A percentile compares a stretch with the other conserved stretches of the same genome.
These are phyloP conservation scores for Syzygium aqueum DNA, from an alignment of 345 rosid genomes.

Conservation along the genomic window DNA sequence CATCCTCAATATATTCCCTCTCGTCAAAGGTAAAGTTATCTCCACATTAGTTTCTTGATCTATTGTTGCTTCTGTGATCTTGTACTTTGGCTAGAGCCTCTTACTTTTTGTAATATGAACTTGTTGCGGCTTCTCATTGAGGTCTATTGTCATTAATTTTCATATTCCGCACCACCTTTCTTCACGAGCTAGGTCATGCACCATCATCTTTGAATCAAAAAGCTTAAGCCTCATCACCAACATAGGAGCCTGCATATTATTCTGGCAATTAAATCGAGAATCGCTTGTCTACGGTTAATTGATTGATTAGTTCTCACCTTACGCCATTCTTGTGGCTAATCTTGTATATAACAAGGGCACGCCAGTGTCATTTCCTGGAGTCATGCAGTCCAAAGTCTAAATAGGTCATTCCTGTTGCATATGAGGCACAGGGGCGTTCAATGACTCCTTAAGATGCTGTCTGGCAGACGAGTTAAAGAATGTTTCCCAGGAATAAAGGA, in stretches of 20 bases:
- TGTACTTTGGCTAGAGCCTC: background rate
- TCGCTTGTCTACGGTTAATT: background rate
- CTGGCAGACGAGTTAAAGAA: background rate
- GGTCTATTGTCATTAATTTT: background rate
- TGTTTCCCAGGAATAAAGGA: background rate
- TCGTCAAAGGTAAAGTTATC: constrained; percentile 45
- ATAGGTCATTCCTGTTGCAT: background rate
- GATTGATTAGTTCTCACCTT: background rate
- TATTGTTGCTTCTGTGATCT: background rate
- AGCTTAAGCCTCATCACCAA: background rate
- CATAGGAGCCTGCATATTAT: background rate
- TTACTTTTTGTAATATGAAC: background rate
- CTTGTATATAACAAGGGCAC: background rate
- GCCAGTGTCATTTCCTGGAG: background rate
- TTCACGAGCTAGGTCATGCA: background rate
- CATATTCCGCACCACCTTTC: background rate
- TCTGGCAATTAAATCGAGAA: background rate
- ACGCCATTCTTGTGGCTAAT: background rate
- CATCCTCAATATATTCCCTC: constrained; percentile 52
- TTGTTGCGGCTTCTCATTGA: background rate
- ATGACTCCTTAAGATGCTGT: background rate
- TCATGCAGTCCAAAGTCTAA: background rate
- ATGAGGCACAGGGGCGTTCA: background rate
- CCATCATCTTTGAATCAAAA: background rate
- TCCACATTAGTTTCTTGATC: background rate